Evolutionary conservation across 2,329 filamentous ascomycete species (phyloP).

Genomic region (Ambrosiella cleistominuta): DNA sequence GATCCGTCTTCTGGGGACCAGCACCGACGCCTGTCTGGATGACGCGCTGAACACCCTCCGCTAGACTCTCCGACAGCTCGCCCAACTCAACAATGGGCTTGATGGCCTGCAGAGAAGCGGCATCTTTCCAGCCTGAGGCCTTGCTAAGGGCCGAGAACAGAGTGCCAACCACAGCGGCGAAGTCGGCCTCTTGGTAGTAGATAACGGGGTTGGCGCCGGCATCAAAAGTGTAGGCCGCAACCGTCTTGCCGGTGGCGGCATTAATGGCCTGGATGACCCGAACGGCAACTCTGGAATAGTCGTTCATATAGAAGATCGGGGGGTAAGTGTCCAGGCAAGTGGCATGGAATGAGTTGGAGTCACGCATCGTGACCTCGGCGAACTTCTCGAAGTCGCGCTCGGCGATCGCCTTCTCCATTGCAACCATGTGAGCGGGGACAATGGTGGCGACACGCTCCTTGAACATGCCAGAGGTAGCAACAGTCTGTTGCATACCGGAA

Average conservation of each 20-base stretch:
- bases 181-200: slow-evolving; percentile 76
- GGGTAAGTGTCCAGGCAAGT: slow-evolving; percentile 89
- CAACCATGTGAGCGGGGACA: slow-evolving; percentile 66
- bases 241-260: slow-evolving; percentile 52
- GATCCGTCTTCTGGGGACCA: slow-evolving; percentile 64
- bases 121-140: slow-evolving; percentile 56
- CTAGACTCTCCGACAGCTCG: slow-evolving; percentile 45
- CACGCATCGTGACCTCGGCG: slow-evolving; percentile 82
- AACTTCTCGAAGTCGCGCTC: slow-evolving; percentile 71
- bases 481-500: slow-evolving; percentile 92
- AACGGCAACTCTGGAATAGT: slow-evolving; percentile 73
- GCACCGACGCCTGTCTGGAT: slow-evolving; percentile 87
- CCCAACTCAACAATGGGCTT: slow-evolving; percentile 40
- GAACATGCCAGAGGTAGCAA: slow-evolving; percentile 81
- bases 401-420: slow-evolving; percentile 69
- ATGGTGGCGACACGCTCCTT: slow-evolving; percentile 54
- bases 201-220: slow-evolving; percentile 93
- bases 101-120: slow-evolving; percentile 28
- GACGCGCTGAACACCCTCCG: slow-evolving; percentile 68
- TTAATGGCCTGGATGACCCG: slow-evolving; percentile 83
- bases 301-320: slow-evolving; percentile 98
- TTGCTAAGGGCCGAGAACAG: slow-evolving; percentile 50
- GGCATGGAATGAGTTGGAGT: slow-evolving; percentile 94
- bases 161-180: slow-evolving; percentile 53
- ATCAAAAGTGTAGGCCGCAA: slow-evolving; percentile 94